phyloP scores from a whole-genome alignment of 345 rosid species.

The Gossypium thurberi region DNA sequence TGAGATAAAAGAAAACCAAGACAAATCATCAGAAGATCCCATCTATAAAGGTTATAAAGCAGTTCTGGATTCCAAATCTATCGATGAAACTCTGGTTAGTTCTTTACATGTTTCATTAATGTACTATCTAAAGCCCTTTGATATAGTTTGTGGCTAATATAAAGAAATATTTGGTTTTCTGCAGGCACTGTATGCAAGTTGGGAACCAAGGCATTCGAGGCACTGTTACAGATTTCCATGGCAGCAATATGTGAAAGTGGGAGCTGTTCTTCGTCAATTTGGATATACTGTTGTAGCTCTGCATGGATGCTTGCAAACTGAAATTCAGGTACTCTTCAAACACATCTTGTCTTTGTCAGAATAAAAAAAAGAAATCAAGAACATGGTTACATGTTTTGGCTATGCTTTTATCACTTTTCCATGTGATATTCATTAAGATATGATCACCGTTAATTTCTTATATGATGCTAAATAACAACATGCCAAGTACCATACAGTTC shows the following conservation, averaged over 20 bases:
- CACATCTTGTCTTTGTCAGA: background rate
- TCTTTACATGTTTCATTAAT: background rate
- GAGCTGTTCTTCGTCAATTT: constrained; percentile 76
- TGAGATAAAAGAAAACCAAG: constrained; percentile 18
- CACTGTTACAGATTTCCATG: constrained; percentile 59
- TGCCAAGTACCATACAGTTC: background rate
- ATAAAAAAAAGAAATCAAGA: background rate
- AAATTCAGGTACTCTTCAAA: constrained; percentile 56
- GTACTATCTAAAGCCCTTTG: background rate
- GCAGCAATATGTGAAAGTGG: constrained; percentile 71
- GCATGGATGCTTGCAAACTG: constrained; percentile 75
- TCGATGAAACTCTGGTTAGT: constrained; percentile 65
- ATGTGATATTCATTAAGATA: too few relatives aligned
- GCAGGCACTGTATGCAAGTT: constrained; percentile 72
- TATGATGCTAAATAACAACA: too few relatives aligned
- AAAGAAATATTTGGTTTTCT: background rate
- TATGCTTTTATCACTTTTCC: background rate
- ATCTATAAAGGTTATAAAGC: constrained; percentile 51
- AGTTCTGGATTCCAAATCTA: constrained; percentile 72
- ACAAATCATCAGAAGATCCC: constrained; percentile 39
- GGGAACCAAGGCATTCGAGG: constrained; percentile 78
- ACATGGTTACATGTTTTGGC: background rate
- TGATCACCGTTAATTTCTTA: too few relatives aligned
- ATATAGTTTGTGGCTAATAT: background rate
- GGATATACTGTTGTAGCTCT: constrained; percentile 75